These are phyloP conservation scores for Oemleria cerasiformis DNA, from an alignment of 306 rosid genomes.

Conservation along the genomic window DNA sequence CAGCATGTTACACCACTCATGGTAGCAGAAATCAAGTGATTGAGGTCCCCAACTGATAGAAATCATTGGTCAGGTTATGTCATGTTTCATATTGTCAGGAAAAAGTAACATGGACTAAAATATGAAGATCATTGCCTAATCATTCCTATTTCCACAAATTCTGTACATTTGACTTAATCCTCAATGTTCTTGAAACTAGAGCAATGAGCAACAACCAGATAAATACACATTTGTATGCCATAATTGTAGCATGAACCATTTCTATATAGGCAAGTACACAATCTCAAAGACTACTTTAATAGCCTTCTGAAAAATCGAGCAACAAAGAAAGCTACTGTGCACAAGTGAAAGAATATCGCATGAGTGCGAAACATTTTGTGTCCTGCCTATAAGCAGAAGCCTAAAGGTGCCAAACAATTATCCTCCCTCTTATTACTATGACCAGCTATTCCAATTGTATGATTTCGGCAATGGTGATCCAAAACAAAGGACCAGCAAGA, in stretches of 20 bases:
- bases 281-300: neutral
- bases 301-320: neutral
- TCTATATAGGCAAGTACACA: neutral
- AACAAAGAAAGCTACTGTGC: neutral
- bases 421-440: neutral
- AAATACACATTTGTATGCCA: neutral
- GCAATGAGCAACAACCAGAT: neutral
- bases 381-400: neutral
- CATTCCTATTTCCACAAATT: neutral
- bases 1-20: conserved; percentile 77
- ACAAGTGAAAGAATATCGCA: neutral
- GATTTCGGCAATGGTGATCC: neutral
- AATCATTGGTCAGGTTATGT: neutral
- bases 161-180: neutral
- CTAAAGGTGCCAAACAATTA: neutral
- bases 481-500: neutral
- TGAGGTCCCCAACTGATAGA: conserved; percentile 57
- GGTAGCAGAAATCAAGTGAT: conserved; percentile 67
- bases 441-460: neutral
- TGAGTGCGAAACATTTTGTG: neutral
- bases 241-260: neutral
- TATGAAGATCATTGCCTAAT: neutral
- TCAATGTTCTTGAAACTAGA: neutral
- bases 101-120: neutral
- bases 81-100: neutral